A percentile compares a stretch with the other conserved stretches of the same genome.
Conservation (phyloP, 176 grass and related monocot species). For the Lolium rigidum region DNA sequence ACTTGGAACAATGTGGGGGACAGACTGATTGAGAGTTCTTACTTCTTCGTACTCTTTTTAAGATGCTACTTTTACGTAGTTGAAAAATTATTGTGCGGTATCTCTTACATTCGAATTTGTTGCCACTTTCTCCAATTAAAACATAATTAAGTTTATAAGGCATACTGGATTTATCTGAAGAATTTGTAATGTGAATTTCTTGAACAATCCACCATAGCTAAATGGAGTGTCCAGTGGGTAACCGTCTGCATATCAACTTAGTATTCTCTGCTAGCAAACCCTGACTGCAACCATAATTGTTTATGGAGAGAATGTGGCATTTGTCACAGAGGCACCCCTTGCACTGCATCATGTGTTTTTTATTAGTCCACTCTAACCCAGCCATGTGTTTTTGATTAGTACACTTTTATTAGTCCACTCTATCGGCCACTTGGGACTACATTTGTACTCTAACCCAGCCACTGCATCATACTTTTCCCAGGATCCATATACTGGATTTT, state of each 20-base stretch:
- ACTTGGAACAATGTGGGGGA: neutral
- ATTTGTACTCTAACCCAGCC: neutral
- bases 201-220: neutral
- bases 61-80: too few species aligned
- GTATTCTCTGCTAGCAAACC: neutral
- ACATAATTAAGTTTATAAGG: neutral
- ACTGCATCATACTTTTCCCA: conserved; percentile 4
- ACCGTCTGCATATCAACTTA: neutral
- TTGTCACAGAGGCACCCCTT: conserved; percentile 17
- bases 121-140: neutral
- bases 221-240: neutral
- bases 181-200: neutral
- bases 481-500: neutral
- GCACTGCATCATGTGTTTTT: neutral
- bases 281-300: neutral
- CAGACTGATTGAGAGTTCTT: neutral
- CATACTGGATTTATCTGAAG: neutral
- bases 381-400: neutral
- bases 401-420: conserved; percentile 18
- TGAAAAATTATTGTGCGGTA: conserved; percentile 10
- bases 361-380: too few species aligned
- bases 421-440: neutral
- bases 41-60: too few species aligned
- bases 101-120: conserved; percentile 28
- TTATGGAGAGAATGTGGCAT: neutral